Percentiles rank a stretch among this genome's conserved stretches.
Evolutionary conservation across 1,284 basidiomycete genomes (phyloP).

Genomic region (Inonotus obliquus): DNA sequence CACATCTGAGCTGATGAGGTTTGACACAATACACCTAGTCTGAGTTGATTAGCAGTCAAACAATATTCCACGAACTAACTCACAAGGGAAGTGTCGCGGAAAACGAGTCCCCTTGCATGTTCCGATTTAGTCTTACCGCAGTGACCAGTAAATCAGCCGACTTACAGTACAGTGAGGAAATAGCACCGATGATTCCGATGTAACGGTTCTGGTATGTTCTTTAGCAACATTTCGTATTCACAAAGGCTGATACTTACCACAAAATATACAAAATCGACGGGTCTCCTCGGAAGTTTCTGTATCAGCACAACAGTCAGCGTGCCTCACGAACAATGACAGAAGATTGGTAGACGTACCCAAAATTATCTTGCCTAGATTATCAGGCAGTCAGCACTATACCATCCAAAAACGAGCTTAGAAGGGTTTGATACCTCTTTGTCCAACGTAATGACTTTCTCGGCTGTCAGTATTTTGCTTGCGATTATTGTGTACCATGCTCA

Average conservation of each 20-base stretch:
- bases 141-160: neutral
- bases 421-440: neutral
- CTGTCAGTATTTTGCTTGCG: neutral
- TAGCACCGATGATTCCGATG: neutral
- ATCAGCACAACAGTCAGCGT: neutral
- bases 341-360: neutral
- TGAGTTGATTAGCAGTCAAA: neutral
- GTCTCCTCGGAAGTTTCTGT: neutral
- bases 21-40: neutral
- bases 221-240: neutral
- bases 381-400: neutral
- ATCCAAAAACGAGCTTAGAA: neutral
- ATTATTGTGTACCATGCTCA: neutral
- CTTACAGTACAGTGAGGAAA: neutral
- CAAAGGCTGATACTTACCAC: neutral
- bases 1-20: neutral
- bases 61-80: neutral
- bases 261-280: conserved; percentile 3
- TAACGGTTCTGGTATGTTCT: conserved; percentile 2
- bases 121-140: neutral
- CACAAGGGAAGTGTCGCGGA: neutral
- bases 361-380: neutral
- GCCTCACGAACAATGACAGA: neutral
- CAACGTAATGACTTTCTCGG: neutral
- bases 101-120: neutral